Evolutionary conservation across 2,329 filamentous ascomycete genomes (phyloP).

Genomic region (Cladophialophora carrionii): DNA sequence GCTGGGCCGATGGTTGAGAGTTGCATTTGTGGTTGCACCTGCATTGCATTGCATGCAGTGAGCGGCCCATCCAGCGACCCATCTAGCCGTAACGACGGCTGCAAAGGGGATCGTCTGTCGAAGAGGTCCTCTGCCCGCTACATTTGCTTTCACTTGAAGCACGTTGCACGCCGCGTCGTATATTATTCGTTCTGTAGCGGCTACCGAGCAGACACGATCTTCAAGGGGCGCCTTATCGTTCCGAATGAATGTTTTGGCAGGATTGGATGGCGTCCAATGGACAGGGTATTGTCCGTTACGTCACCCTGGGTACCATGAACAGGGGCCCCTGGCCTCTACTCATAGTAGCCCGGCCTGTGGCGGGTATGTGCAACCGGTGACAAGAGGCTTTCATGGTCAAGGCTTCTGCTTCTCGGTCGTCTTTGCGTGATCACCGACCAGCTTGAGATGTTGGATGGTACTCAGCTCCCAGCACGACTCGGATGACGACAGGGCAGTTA

Average conservation of each 20-base stretch:
- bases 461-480: background rate
- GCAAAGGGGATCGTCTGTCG: too few species aligned
- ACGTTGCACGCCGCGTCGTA: background rate
- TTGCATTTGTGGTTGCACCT: background rate
- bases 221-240: background rate
- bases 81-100: too few species aligned
- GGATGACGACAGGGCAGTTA: background rate
- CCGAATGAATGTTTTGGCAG: background rate
- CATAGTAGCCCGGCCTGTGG: background rate
- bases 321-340: background rate
- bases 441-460: background rate
- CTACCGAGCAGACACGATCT: background rate
- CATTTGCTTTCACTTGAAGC: too few species aligned
- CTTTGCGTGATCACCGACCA: background rate
- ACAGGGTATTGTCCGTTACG: background rate
- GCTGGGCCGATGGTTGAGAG: background rate
- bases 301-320: background rate
- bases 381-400: background rate
- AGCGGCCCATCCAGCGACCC: too few species aligned
- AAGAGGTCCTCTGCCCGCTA: background rate
- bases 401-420: background rate
- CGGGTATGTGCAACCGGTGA: background rate
- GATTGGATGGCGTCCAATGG: background rate
- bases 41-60: background rate
- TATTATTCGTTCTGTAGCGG: background rate